These are phyloP conservation scores for Dalbergia oliveri DNA, from an alignment of 306 rosid species.

Conservation along the genomic window DNA sequence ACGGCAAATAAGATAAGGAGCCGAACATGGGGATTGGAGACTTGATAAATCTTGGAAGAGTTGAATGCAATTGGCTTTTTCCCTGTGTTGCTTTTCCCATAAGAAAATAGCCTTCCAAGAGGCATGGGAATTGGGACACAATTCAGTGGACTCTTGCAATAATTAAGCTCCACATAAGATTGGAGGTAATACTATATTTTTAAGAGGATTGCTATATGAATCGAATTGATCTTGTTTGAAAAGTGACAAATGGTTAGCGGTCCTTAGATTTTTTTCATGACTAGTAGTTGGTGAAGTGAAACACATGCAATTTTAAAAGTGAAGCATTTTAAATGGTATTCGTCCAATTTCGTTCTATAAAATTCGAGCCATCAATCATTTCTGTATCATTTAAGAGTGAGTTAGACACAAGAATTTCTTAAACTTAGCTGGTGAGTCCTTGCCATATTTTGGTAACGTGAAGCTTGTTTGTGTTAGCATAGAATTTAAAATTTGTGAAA, in stretches of 20 bases:
- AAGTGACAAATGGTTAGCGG: too few relatives aligned
- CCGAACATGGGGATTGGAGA: conserved; percentile 41
- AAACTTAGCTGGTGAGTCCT: neutral
- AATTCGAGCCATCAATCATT: too few relatives aligned
- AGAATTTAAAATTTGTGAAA: conserved; percentile 5
- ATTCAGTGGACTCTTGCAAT: conserved; percentile 17
- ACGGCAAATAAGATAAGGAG: conserved; percentile 40
- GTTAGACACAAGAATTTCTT: too few relatives aligned
- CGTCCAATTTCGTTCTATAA: too few relatives aligned
- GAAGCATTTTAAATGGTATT: too few relatives aligned
- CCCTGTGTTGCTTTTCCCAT: conserved; percentile 28
- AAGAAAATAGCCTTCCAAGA: conserved; percentile 26
- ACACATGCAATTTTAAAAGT: too few relatives aligned
- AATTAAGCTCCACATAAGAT: conserved; percentile 17
- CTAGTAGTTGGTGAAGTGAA: too few relatives aligned
- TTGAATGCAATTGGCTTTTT: conserved; percentile 29
- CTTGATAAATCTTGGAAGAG: conserved; percentile 18
- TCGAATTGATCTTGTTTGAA: too few relatives aligned
- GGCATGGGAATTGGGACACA: conserved; percentile 31
- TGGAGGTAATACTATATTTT: conserved; percentile 3
- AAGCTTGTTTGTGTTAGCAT: conserved; percentile 3
- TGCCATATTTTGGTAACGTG: conserved; percentile 3
- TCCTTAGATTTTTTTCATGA: too few relatives aligned
- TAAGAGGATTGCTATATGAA: too few relatives aligned
- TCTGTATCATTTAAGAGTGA: too few relatives aligned